phyloP scores from a whole-genome alignment of 2,329 filamentous ascomycete species.

The Didymella exigua region DNA sequence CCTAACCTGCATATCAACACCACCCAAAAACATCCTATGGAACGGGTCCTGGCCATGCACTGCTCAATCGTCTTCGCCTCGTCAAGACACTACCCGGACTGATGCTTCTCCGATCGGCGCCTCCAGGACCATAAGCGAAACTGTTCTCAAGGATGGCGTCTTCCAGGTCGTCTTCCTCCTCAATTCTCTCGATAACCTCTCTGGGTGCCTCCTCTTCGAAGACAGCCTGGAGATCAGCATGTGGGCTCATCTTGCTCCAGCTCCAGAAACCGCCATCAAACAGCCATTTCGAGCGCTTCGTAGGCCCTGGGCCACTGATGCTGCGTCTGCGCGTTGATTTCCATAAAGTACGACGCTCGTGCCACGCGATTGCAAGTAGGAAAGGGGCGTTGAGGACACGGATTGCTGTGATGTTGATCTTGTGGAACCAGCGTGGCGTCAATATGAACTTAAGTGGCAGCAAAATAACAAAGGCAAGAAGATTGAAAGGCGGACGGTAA shows the following conservation, averaged over 20 bases:
- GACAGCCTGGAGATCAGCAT: constrained; percentile 73
- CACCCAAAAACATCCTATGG: neutral
- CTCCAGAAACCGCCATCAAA: constrained; percentile 56
- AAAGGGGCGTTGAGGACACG: constrained; percentile 76
- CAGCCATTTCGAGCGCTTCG: constrained; percentile 50
- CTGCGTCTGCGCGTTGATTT: constrained; percentile 48
- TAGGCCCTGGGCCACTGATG: constrained; percentile 40
- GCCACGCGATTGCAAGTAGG: constrained; percentile 70
- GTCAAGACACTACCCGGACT: constrained; percentile 40
- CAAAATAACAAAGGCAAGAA: constrained; percentile 74
- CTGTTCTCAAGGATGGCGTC: constrained; percentile 52
- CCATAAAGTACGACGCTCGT: constrained; percentile 75
- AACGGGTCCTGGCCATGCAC: constrained; percentile 41
- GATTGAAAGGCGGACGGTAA: constrained; percentile 83
- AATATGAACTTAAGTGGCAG: constrained; percentile 79
- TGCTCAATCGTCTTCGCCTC: constrained; percentile 44
- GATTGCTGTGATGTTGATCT: constrained; percentile 80
- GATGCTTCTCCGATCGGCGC: constrained; percentile 31
- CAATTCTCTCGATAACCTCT: constrained; percentile 53
- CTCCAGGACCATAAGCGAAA: constrained; percentile 31
- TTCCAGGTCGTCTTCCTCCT: constrained; percentile 56
- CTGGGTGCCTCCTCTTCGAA: constrained; percentile 74
- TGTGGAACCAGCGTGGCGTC: constrained; percentile 86
- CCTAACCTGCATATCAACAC: neutral
- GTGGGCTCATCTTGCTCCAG: constrained; percentile 68